Percentiles rank a stretch among this genome's conserved stretches.
phyloP scores from a whole-genome alignment of 2,329 filamentous ascomycete genomes.

The Fusarium sp. region DNA sequence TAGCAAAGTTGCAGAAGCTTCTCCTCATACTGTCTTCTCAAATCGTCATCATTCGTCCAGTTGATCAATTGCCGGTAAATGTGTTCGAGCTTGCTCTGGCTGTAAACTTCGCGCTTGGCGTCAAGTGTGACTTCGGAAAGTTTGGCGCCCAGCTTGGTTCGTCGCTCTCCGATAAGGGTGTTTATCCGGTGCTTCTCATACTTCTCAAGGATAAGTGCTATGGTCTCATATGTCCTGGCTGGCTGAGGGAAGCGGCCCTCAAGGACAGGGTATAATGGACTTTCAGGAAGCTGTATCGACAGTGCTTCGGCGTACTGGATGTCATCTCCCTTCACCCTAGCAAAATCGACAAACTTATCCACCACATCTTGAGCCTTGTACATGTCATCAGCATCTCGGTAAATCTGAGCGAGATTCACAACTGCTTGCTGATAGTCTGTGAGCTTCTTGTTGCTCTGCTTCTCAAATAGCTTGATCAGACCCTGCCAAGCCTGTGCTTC shows the following conservation, averaged over 20 bases:
- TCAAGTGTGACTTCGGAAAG: constrained; percentile 85
- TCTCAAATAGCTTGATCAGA: constrained; percentile 85
- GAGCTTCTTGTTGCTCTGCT: constrained; percentile 75
- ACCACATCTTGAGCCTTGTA: constrained; percentile 74
- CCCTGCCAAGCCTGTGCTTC: constrained; percentile 94
- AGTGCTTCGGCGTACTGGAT: constrained; percentile 81
- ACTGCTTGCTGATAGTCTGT: constrained; percentile 79
- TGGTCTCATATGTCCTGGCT: constrained; percentile 80
- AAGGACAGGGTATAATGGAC: constrained; percentile 81
- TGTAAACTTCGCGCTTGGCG: constrained; percentile 86
- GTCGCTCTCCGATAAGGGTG: constrained; percentile 85
- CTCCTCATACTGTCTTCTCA: constrained; percentile 87
- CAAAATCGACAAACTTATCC: constrained; percentile 82
- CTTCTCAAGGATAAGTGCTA: constrained; percentile 84
- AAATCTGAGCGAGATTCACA: constrained; percentile 79
- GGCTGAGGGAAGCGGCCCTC: constrained; percentile 87
- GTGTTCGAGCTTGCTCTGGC: constrained; percentile 78
- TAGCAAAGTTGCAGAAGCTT: constrained; percentile 85
- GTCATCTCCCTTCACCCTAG: constrained; percentile 76
- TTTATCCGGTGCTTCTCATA: constrained; percentile 93
- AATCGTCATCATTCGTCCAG: constrained; percentile 88
- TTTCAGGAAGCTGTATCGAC: constrained; percentile 80
- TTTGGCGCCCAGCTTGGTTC: constrained; percentile 86
- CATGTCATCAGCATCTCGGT: constrained; percentile 72
- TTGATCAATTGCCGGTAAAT: constrained; percentile 87